A percentile compares a stretch with the other conserved stretches of the same genome.
Conservation (phyloP, 805 yeast genomes). For the Cyberlindnera americana region DNA sequence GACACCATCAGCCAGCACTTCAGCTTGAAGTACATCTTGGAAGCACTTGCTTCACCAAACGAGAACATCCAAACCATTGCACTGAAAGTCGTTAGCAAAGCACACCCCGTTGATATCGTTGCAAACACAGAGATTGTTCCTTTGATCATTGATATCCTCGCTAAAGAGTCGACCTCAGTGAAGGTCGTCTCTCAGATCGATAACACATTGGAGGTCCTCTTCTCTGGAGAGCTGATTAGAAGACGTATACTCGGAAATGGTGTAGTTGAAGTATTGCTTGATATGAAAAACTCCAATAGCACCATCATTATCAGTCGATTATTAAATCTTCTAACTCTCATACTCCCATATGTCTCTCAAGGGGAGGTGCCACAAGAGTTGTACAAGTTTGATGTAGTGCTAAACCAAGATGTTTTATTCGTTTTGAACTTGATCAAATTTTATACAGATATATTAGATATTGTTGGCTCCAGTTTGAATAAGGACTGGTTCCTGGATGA, state of each 20-base stretch:
- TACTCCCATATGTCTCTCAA: conserved; percentile 15
- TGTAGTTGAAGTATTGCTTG: conserved; percentile 5
- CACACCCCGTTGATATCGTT: conserved; percentile 24
- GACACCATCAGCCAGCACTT: conserved; percentile 18
- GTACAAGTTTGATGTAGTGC: conserved; percentile 10
- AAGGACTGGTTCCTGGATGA: conserved; percentile 21
- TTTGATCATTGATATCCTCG: conserved; percentile 7
- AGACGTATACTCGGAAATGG: conserved; percentile 19
- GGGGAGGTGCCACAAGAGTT: conserved; percentile 17
- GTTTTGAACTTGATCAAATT: conserved; percentile 18
- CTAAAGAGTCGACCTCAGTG: conserved; percentile 6
- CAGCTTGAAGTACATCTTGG: conserved; percentile 15
- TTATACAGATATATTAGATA: conserved; percentile 16
- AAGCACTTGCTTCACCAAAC: conserved; percentile 20
- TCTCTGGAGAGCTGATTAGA: conserved; percentile 19
- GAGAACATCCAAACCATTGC: conserved; percentile 21
- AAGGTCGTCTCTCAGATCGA: conserved; percentile 22
- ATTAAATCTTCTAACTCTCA: conserved; percentile 10
- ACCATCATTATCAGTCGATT: conserved; percentile 13
- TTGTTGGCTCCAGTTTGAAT: conserved; percentile 11
- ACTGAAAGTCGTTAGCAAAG: conserved; percentile 19
- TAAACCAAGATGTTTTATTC: conserved; percentile 16
- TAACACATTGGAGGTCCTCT: conserved; percentile 12
- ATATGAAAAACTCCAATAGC: conserved; percentile 11
- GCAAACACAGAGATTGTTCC: conserved; percentile 25